phyloP scores from a whole-genome alignment of 345 rosid genomes.

The thale cress (Arabidopsis thaliana) region DNA sequence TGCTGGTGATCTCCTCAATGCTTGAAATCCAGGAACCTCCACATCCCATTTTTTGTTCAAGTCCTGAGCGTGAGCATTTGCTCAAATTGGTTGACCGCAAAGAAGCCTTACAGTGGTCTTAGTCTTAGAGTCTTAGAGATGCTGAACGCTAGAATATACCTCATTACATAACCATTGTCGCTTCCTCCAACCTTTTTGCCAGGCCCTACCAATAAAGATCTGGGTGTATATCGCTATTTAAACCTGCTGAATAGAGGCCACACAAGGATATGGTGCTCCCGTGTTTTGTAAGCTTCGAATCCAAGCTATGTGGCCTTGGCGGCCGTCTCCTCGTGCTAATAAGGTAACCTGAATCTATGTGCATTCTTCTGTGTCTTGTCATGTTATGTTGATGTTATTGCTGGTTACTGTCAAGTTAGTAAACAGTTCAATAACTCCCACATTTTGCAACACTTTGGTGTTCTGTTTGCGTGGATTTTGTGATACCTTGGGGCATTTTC shows the following conservation, averaged over 20 bases:
- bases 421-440: neutral
- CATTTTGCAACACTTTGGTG: neutral
- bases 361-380: neutral
- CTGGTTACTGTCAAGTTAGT: neutral
- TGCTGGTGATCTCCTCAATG: conserved; percentile 12
- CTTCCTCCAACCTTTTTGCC: neutral
- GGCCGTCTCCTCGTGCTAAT: neutral
- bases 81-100: conserved; percentile 6
- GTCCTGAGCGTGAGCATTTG: conserved; percentile 6
- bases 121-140: neutral
- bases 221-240: neutral
- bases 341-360: neutral
- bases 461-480: neutral
- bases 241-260: neutral
- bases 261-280: neutral
- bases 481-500: neutral
- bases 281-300: neutral
- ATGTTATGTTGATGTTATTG: neutral
- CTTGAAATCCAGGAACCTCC: conserved; percentile 9
- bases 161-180: neutral
- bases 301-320: neutral
- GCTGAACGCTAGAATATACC: neutral
- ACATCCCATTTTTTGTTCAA: conserved; percentile 4
- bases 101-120: neutral
- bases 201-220: neutral